These are phyloP conservation scores for Dactylellina parvicollis DNA, from an alignment of 2,329 filamentous ascomycete species.

Conservation along the genomic window DNA sequence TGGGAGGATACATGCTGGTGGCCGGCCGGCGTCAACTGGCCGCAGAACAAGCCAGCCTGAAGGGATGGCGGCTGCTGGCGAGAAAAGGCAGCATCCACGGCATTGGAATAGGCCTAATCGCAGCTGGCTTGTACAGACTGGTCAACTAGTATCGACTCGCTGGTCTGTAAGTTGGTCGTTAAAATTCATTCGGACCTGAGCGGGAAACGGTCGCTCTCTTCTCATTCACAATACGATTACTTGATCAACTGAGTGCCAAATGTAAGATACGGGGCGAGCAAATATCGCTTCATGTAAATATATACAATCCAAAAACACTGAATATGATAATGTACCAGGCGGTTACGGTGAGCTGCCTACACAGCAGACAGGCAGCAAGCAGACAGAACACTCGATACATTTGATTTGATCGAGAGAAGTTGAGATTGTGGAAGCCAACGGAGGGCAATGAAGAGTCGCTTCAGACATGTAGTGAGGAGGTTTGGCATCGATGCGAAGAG, in stretches of 20 bases:
- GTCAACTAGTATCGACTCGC: slow-evolving; percentile 17
- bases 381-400: neutral
- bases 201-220: no score
- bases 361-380: slow-evolving; percentile 15
- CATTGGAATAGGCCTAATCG: slow-evolving; percentile 45
- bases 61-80: slow-evolving; percentile 39
- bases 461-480: slow-evolving; percentile 13
- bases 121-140: slow-evolving; percentile 40
- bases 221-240: neutral
- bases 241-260: neutral
- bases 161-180: neutral
- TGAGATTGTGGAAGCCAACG: neutral
- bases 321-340: neutral
- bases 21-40: slow-evolving; percentile 78
- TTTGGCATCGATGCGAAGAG: slow-evolving; percentile 31
- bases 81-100: slow-evolving; percentile 46
- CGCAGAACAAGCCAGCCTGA: slow-evolving; percentile 67
- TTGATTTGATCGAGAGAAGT: neutral
- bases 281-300: slow-evolving; percentile 42
- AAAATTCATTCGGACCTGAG: no score
- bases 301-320: slow-evolving; percentile 42
- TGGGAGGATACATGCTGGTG: slow-evolving; percentile 80
- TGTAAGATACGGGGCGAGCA: neutral
- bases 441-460: slow-evolving; percentile 11
- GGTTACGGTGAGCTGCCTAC: slow-evolving; percentile 1